phyloP scores from a whole-genome alignment of 192 early-diverging fungal genomes.

The Coemansia pectinata region DNA sequence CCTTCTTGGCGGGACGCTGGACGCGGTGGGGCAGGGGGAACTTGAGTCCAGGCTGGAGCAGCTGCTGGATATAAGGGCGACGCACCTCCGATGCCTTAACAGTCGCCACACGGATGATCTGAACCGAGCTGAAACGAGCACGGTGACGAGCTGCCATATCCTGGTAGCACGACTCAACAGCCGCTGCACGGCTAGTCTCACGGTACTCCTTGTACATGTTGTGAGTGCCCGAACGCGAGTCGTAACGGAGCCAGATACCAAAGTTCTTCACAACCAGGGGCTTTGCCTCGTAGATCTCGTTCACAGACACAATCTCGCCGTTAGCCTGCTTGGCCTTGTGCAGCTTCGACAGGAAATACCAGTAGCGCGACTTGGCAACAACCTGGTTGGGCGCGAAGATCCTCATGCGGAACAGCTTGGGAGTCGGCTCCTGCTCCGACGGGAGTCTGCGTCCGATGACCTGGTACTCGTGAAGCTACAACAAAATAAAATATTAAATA shows the following conservation, averaged over 20 bases:
- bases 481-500: no score
- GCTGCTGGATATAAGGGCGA: constrained; percentile 98
- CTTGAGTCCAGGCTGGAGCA: constrained; percentile 83
- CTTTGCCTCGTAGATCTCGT: constrained; percentile 97
- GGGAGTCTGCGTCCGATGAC: constrained; percentile 96
- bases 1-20: constrained; percentile 79
- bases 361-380: constrained; percentile 99
- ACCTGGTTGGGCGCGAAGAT: constrained; percentile 99
- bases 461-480: constrained; percentile 68
- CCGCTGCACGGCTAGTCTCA: constrained; percentile 82
- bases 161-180: constrained; percentile 80
- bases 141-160: constrained; percentile 99
- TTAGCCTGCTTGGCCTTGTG: constrained; percentile 99
- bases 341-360: constrained; percentile 99
- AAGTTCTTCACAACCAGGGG: constrained; percentile 94
- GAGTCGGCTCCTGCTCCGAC: constrained; percentile 85
- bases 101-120: constrained; percentile 97
- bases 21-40: constrained; percentile 99
- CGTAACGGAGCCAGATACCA: constrained; percentile 99
- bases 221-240: constrained; percentile 99
- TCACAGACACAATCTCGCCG: constrained; percentile 97
- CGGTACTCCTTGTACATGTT: constrained; percentile 99
- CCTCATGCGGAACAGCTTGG: constrained; percentile 98
- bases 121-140: constrained; percentile 95
- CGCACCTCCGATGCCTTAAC: constrained; percentile 88